Evolutionary conservation across 177 flowering plant species (phyloP).

Genomic region (Vitis hybrid): DNA sequence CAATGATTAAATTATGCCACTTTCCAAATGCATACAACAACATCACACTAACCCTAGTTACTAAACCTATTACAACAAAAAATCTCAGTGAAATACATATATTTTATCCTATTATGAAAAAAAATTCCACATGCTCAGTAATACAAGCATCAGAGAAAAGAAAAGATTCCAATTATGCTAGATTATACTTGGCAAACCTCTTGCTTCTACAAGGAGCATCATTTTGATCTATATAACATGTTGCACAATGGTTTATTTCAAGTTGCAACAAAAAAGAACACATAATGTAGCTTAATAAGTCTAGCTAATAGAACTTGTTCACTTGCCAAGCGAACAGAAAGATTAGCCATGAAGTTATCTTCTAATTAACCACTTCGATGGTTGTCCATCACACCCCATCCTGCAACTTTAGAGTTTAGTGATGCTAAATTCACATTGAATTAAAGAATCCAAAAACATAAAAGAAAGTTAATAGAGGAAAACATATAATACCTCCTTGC

Average conservation of each 20-base stretch:
- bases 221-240: slow-evolving; percentile 62
- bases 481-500: too few species aligned
- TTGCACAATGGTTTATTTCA: slow-evolving; percentile 5
- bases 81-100: too few species aligned
- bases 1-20: too few species aligned
- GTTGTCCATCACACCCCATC: slow-evolving; percentile 99
- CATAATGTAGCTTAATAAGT: neutral
- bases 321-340: slow-evolving; percentile 92
- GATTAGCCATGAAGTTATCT: slow-evolving; percentile 96
- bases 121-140: neutral
- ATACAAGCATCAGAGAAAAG: neutral
- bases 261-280: neutral
- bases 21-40: too few species aligned
- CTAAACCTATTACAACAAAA: too few species aligned
- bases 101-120: too few species aligned
- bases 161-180: slow-evolving; percentile 41
- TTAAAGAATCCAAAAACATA: too few species aligned
- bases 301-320: slow-evolving; percentile 60
- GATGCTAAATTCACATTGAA: slow-evolving; percentile 8
- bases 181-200: slow-evolving; percentile 83
- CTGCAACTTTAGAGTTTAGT: slow-evolving; percentile 89
- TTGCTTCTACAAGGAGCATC: slow-evolving; percentile 98
- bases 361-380: slow-evolving; percentile 99
- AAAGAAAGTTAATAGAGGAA: too few species aligned
- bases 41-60: too few species aligned